Evolutionary conservation across 208 protist species (phyloP).

Genomic region (Phytomonas sp.): DNA sequence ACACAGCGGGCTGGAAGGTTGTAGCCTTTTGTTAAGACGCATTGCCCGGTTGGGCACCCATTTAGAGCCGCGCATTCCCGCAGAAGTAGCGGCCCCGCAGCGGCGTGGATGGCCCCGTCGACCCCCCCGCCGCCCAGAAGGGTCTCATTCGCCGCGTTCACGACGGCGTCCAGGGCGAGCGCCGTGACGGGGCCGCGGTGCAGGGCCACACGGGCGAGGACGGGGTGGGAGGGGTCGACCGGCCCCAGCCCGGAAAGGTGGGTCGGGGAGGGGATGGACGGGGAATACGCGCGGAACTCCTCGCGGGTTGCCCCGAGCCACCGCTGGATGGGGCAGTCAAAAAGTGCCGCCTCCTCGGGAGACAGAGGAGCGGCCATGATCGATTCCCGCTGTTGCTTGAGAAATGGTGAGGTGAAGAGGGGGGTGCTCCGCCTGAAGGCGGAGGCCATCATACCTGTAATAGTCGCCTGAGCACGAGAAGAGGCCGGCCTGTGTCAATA

Average conservation of each 20-base stretch:
- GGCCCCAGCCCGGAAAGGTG: slow-evolving; percentile 11
- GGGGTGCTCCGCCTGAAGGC: background rate
- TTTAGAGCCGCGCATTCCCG: slow-evolving; percentile 39
- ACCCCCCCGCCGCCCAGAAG: slow-evolving; percentile 67
- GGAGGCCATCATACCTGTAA: background rate
- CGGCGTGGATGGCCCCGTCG: slow-evolving; percentile 70
- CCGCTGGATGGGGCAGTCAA: slow-evolving; percentile 22
- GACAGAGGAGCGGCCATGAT: slow-evolving; percentile 21
- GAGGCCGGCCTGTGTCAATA: background rate
- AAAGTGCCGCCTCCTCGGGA: slow-evolving; percentile 20
- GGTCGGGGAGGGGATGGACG: slow-evolving; percentile 10
- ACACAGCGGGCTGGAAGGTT: slow-evolving; percentile 57
- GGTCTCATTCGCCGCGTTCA: slow-evolving; percentile 76
- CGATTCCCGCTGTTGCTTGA: slow-evolving; percentile 2
- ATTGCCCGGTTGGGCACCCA: slow-evolving; percentile 51
- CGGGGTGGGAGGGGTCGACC: slow-evolving; percentile 14
- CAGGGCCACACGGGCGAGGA: slow-evolving; percentile 27
- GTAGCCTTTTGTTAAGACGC: slow-evolving; percentile 59
- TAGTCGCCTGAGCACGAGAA: background rate
- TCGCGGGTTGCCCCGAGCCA: slow-evolving; percentile 22
- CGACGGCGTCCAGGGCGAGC: slow-evolving; percentile 60
- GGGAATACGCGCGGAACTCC: slow-evolving; percentile 14
- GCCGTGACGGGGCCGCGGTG: slow-evolving; percentile 37
- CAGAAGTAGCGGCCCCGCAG: slow-evolving; percentile 49
- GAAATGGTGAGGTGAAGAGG: background rate